Base-by-base conservation (phyloP, 2,329 filamentous ascomycete genomes). In the Diplodia mutila region DNA sequence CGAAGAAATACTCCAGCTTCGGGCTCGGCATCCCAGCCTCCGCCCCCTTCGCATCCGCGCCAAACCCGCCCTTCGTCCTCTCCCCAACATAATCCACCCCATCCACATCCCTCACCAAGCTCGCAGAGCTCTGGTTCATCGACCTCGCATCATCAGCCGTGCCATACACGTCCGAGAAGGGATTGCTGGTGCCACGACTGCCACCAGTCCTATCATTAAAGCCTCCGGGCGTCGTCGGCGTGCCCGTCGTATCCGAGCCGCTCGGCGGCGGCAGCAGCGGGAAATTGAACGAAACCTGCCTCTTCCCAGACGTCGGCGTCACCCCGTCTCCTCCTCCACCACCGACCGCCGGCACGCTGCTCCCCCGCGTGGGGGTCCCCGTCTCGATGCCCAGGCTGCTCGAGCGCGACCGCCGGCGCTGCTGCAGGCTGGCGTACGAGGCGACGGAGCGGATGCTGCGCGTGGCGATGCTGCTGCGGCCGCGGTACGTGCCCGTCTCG, bases 1-100 rank as follows among this genome's bases (percentile, higher is more conserved):
- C 59, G 12, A 63, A 63, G 59, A 63, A 63, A 63, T 63, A 63
- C 29, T n/a, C 59, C 59, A 63, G 23, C 42, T 51, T 51, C n/a
- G 29, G 42, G 11, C 46, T 51, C 27, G 27, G 27, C 46, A 34
- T 18, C 3, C 23, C 27, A 18, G 11, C 42, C 42, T 21, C 59
- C 5, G 11, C 59, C 23, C 39, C 57, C 57, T 61, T 61, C 23
- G 39, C 37, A 32, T 63, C 59, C 1, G 32, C 39, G n/a, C 21
- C 42, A 4, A 23, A n/a, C 18, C 59, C 59, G 3, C 42, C 59
- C 46, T 63, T 63, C 5, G n/a, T n/a, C 46, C 59, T 37, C n/a
- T 51, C 46, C 4, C 21, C 59, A n/a, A 14, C 18, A 9, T 61
- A 61, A 29, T 48, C 57, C 18, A 32, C 9, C 0, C 42, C 57